These are phyloP conservation scores for Melastoma candidum DNA, from an alignment of 441 rosid genomes.

Conservation along the genomic window DNA sequence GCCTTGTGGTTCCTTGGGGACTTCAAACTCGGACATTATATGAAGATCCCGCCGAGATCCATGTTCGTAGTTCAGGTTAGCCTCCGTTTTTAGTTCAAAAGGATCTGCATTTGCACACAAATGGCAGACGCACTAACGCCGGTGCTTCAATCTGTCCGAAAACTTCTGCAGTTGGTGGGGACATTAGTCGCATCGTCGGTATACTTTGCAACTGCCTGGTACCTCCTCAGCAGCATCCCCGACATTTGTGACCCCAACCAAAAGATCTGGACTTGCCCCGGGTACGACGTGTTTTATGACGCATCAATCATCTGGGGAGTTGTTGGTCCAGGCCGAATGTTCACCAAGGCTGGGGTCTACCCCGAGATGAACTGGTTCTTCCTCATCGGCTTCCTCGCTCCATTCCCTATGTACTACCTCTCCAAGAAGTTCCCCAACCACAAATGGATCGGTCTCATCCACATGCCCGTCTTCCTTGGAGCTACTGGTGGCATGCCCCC, in stretches of 20 bases:
- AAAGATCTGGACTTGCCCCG: constrained; percentile 89
- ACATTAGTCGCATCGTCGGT: constrained; percentile 53
- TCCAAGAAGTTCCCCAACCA: constrained; percentile 56
- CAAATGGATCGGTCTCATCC: constrained; percentile 52
- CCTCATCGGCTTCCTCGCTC: constrained; percentile 61
- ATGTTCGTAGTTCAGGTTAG: constrained; percentile 63
- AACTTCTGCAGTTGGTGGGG: constrained; percentile 39
- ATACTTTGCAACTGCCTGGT: constrained; percentile 71
- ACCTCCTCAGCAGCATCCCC: constrained; percentile 45
- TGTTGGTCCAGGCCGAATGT: constrained; percentile 76
- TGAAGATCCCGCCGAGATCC: constrained; percentile 76
- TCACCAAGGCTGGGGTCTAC: constrained; percentile 49
- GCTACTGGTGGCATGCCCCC: constrained; percentile 46
- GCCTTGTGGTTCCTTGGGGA: constrained; percentile 49
- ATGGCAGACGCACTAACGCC: too few relatives aligned
- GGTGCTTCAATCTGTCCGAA: too few relatives aligned
- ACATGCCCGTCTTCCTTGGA: constrained; percentile 55
- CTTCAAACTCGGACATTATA: constrained; percentile 80
- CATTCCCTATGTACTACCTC: constrained; percentile 60
- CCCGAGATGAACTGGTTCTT: constrained; percentile 70
- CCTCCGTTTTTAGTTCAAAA: not conserved
- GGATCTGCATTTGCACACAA: not conserved
- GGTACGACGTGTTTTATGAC: constrained; percentile 66
- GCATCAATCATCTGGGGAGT: constrained; percentile 97
- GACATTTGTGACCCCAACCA: constrained; percentile 55